Evolutionary conservation across 768 basidiomycete genomes (phyloP).

Genomic region (Boletus edulis): DNA sequence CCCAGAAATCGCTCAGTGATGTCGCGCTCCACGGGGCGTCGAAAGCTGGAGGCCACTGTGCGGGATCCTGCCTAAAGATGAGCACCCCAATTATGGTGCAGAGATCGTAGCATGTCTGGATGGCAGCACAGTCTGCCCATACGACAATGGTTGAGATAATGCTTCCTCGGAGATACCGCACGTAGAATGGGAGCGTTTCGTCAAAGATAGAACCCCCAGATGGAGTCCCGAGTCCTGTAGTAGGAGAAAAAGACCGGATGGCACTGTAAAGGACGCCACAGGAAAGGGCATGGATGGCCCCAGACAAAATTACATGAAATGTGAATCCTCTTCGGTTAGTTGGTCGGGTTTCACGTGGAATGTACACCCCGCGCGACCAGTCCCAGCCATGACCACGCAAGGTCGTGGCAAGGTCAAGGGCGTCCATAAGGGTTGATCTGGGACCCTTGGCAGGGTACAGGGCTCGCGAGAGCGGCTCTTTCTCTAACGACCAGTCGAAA

Average conservation of each 20-base stretch:
- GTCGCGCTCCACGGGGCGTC: slow-evolving; percentile 1
- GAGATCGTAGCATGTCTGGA: not conserved
- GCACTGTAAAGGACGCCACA: not conserved
- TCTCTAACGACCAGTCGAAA: slow-evolving; percentile 13
- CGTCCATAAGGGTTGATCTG: not conserved
- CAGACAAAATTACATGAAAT: not conserved
- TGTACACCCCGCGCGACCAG: not conserved
- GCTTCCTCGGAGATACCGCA: not conserved
- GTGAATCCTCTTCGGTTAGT: not conserved
- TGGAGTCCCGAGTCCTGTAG: not conserved
- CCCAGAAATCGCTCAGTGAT: not conserved
- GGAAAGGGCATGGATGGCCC: not conserved
- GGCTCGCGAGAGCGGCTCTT: slow-evolving; percentile 7
- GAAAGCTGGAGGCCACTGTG: not conserved
- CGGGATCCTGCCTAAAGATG: not conserved
- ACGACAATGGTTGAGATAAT: not conserved
- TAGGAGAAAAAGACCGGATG: not conserved
- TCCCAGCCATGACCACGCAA: not conserved
- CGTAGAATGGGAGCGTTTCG: not conserved
- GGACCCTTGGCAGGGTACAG: not conserved
- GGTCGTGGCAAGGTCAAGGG: not conserved
- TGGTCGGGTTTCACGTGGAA: not conserved
- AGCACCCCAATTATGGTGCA: not conserved
- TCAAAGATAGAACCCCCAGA: not conserved
- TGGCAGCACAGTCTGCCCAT: not conserved